Base-by-base conservation (phyloP, 2,329 filamentous ascomycete species). In the Alternaria tenuissima region DNA sequence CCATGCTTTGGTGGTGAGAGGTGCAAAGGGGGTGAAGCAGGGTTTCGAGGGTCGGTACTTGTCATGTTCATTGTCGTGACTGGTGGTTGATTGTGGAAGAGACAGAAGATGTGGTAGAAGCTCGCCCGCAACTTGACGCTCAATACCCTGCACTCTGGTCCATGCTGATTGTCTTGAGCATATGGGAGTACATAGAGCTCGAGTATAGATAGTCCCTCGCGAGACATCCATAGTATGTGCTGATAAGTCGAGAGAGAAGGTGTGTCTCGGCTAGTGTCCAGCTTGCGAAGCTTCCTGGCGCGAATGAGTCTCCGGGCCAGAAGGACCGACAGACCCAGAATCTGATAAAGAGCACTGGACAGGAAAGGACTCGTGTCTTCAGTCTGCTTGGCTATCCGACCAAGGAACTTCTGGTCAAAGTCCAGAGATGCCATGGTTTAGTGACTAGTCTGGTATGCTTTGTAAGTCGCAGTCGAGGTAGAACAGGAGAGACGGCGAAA, bases 361-460 rank as follows among this genome's bases (percentile, higher is more conserved):
- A 98, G 86, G 18, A 94, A 84, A 4, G 91, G 89, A 74, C 94
- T 95, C 69, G 92, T 89, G 61, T 86, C 82, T 75, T 90, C 89
- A 69, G 93, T 93, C 63, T 89, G 86, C 80, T 89, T 91, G 77
- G 95, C 94, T 76, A 97, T 89, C 76, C 89, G 90, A 81, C 93
- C 93, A 73, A 99, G 86, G 81, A 96, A 97, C 82, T 98, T 99
- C 82, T 97, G 94, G 79, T 99, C 95, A 64, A 98, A 93, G 81
- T 97, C 93, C 62, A 93, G 95, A 76, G 94, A 95, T 81, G 95
- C 95, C 95, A 98, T 99, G 26, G 65, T 73, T 62, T 67, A 60
- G 54, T 41, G 56, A 14, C 39, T 28, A 18, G 39, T 60, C 54
- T 57, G 54, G 42, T 36, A 52, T 49, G 30, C 22, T 30, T 36